phyloP scores from a whole-genome alignment of 441 rosid species.

The Macaranga tanarius region DNA sequence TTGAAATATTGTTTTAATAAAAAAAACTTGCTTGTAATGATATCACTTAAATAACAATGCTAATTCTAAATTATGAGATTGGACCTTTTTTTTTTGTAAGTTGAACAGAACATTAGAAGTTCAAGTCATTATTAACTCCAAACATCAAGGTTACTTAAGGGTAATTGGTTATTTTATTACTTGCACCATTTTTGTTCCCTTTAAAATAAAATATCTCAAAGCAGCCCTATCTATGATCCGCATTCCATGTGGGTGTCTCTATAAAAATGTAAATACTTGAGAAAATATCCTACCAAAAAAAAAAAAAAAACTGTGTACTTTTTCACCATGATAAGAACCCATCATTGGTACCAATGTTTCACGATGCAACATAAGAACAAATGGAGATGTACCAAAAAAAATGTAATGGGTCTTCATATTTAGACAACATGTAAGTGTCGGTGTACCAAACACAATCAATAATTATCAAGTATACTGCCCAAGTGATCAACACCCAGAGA shows the following conservation, averaged over 20 bases:
- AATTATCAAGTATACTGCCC: not conserved
- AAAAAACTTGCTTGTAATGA: too few species aligned
- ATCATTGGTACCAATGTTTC: not conserved
- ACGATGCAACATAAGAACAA: not conserved
- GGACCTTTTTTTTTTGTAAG: too few species aligned
- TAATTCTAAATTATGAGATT: too few species aligned
- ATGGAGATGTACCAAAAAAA: not conserved
- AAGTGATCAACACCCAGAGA: not conserved
- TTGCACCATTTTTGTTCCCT: not conserved
- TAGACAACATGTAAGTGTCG: conserved; percentile 1
- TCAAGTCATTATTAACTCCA: too few species aligned
- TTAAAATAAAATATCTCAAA: too few species aligned
- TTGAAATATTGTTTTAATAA: not conserved
- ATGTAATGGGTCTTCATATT: not conserved
- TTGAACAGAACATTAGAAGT: too few species aligned
- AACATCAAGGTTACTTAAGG: too few species aligned
- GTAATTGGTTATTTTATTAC: too few species aligned
- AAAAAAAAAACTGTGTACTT: not conserved
- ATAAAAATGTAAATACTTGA: not conserved
- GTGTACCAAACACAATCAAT: not conserved
- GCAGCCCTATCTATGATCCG: not conserved
- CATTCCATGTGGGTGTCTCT: not conserved
- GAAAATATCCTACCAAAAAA: not conserved
- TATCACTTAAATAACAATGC: too few species aligned
- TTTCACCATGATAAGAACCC: not conserved